Percentiles rank a stretch among this genome's conserved stretches.
phyloP scores from a whole-genome alignment of 768 basidiomycete genomes.

The Tephrocybe rancida region DNA sequence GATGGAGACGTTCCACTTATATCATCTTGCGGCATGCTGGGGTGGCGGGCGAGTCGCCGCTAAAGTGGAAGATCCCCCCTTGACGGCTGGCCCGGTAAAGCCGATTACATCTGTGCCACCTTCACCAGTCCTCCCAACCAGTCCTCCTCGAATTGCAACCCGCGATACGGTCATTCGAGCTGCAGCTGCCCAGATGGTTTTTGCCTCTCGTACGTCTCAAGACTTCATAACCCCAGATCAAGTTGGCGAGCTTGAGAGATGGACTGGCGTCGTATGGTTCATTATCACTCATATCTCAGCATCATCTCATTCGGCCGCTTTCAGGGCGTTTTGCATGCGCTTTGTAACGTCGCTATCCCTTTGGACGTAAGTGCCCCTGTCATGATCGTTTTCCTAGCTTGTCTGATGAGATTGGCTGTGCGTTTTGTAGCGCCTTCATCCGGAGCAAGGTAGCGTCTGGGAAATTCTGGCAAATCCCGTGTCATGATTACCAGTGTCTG shows the following conservation, averaged over 20 bases:
- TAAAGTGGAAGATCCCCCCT: conserved; percentile 37
- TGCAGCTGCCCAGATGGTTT: conserved; percentile 83
- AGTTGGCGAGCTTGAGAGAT: conserved; percentile 60
- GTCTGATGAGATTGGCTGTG: conserved; percentile 1
- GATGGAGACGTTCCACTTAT: conserved; percentile 88
- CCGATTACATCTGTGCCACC: conserved; percentile 35
- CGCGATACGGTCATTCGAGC: conserved; percentile 57
- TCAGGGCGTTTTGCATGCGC: conserved; percentile 59
- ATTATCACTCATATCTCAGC: conserved; percentile 7
- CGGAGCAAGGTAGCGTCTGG: conserved; percentile 62
- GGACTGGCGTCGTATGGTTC: conserved; percentile 50
- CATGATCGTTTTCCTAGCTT: conserved; percentile 1
- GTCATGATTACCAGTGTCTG: conserved; percentile 1
- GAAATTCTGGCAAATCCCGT: conserved; percentile 27
- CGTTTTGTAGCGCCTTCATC: conserved; percentile 49
- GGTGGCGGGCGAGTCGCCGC: conserved; percentile 30
- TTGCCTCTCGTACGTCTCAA: conserved; percentile 70
- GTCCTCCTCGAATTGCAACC: conserved; percentile 21
- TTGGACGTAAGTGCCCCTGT: conserved; percentile 45
- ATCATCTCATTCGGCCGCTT: conserved; percentile 8
- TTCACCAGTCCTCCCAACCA: conserved; percentile 18
- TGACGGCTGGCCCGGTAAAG: conserved; percentile 44
- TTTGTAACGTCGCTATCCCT: conserved; percentile 48
- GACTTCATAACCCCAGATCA: conserved; percentile 76
- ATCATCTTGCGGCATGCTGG: conserved; percentile 80